Conservation (phyloP, 2,329 filamentous ascomycete species). For the Colletotrichum sp. region DNA sequence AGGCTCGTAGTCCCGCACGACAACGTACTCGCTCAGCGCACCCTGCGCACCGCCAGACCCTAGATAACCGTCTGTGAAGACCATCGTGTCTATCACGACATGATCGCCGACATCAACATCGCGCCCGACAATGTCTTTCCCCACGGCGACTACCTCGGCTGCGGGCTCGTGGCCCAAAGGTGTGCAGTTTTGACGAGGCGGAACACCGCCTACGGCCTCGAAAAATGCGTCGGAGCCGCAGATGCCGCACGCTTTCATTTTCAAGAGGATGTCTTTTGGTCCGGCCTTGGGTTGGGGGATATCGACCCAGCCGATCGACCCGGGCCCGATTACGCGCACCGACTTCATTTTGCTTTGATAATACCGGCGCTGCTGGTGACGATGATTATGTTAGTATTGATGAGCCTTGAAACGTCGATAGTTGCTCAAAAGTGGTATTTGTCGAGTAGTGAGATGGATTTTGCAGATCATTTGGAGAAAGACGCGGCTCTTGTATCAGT, state of each 20-base stretch:
- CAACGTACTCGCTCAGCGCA: neutral
- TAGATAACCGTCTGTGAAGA: neutral
- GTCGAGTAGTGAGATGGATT: rapidly evolving
- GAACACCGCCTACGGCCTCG: neutral
- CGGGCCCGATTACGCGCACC: neutral
- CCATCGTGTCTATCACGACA: neutral
- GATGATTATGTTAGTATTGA: neutral
- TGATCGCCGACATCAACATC: neutral
- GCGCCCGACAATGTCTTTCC: neutral
- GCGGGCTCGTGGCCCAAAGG: neutral
- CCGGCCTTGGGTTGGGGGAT: neutral
- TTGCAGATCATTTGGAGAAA: neutral
- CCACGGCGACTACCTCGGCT: neutral
- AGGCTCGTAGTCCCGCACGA: neutral
- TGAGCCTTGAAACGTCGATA: neutral
- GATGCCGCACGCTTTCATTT: constrained; percentile 1
- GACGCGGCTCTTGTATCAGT: rapidly evolving
- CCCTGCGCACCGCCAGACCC: neutral
- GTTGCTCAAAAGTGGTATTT: neutral
- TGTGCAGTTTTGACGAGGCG: neutral
- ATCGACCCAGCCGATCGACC: neutral
- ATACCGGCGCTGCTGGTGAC: too few species aligned
- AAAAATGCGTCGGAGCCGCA: neutral
- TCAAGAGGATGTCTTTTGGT: neutral
- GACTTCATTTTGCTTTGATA: neutral